Evolutionary conservation across 2,329 filamentous ascomycete genomes (phyloP), one percentile per base, ranked within the genome.

Genomic region (Myriosclerotinia duriaeana): DNA sequence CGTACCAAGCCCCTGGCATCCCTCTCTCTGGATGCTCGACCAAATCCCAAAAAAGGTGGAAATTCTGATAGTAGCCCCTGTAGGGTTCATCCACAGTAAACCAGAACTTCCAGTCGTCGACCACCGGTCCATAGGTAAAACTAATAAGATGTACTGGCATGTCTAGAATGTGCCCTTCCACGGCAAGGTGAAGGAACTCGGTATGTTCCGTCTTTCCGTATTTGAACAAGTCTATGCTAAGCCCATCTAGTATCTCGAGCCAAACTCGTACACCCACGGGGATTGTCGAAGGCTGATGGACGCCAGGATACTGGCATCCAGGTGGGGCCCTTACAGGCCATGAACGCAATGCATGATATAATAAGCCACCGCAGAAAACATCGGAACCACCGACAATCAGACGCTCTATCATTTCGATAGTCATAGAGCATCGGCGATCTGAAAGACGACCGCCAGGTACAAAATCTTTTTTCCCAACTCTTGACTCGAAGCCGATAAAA

Each of bases 1-100:
- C n/a, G 20, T 38, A 20, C 62, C 62, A 64, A 34, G 52, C 40
- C n/a, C 40, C 62, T 9, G 62, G 62, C 8, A 46, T 48, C 12
- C 26, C 52, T 2, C 53, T 40, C 1, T 55, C 62, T 36, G 62
- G 53, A 40, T 56, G 42, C 20, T 56, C 62, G 12, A 61, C 20
- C 46, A 61, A 34, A 14, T 38, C 36, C 58, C 58, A 61, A 48
- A 61, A 61, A 9, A 34, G 20, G 2, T 9, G 30, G 3, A 52
- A 61, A 4, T 17, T 34, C 11, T 17, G 3, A 36, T 48, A 60
- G 42, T 48, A 60, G 14, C 15, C 42, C 4, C 7, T 3, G 34
- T n/a, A 34, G 2, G 17, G 15, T 22, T 38, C 44, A n/a, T 5
- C 26, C 4, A 34, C 0, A 14, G n/a, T 11, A 3, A 26, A 50